Percentiles rank a stretch among this genome's conserved stretches.
These are phyloP conservation scores for Ilex aquifolium DNA, from an alignment of 257 asterid species.

Conservation along the genomic window DNA sequence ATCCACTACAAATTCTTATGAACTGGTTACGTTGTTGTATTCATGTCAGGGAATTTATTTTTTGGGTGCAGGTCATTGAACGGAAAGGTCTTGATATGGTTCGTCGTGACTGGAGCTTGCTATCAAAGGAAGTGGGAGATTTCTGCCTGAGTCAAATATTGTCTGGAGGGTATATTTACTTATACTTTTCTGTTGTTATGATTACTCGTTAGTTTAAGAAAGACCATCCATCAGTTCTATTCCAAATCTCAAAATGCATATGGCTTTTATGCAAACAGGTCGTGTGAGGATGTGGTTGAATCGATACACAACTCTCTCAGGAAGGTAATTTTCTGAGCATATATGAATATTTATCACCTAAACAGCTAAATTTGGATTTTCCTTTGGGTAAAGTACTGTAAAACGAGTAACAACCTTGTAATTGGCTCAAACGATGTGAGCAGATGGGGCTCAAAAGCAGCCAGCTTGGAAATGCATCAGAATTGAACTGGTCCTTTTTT, in stretches of 20 bases:
- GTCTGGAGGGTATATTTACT: slow-evolving; percentile 70
- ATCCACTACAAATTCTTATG: neutral
- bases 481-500: neutral
- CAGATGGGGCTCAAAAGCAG: neutral
- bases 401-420: neutral
- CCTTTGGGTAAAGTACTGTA: neutral
- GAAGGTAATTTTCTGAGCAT: slow-evolving; percentile 48
- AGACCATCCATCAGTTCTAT: slow-evolving; percentile 5
- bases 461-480: neutral
- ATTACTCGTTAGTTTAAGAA: neutral
- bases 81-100: slow-evolving; percentile 99
- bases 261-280: slow-evolving; percentile 43
- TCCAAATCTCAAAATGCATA: slow-evolving; percentile 12
- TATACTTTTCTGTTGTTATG: slow-evolving; percentile 3
- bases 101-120: slow-evolving; percentile 98
- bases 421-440: neutral
- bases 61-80: slow-evolving; percentile 60
- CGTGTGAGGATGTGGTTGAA: slow-evolving; percentile 93
- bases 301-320: slow-evolving; percentile 72
- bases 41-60: slow-evolving; percentile 12
- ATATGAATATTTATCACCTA: slow-evolving; percentile 11
- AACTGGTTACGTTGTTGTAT: slow-evolving; percentile 4
- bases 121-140: slow-evolving; percentile 93
- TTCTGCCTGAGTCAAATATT: slow-evolving; percentile 89
- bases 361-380: slow-evolving; percentile 6